phyloP scores from a whole-genome alignment of 1,139 yeast genomes.

The Meyerozyma sp. region DNA sequence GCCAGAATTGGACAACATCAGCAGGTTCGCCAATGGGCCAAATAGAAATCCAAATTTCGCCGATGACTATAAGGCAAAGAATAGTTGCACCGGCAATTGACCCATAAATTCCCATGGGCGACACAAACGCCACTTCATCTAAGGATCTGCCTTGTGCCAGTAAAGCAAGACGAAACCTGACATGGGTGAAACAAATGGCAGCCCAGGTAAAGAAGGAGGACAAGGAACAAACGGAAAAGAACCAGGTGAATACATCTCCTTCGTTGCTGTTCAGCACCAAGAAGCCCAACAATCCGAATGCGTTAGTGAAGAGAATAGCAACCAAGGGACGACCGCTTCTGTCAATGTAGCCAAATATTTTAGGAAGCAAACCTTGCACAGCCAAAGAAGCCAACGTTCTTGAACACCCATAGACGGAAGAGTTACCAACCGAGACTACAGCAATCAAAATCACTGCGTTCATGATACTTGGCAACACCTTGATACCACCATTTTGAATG shows the following conservation, averaged over 20 bases:
- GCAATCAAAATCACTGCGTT: slow-evolving; percentile 49
- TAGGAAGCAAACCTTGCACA: slow-evolving; percentile 43
- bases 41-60: slow-evolving; percentile 44
- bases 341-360: slow-evolving; percentile 48
- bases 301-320: slow-evolving; percentile 43
- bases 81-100: slow-evolving; percentile 40
- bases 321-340: slow-evolving; percentile 53
- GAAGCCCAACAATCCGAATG: slow-evolving; percentile 60
- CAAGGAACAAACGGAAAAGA: slow-evolving; percentile 61
- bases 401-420: slow-evolving; percentile 52
- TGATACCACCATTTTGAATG: slow-evolving; percentile 24
- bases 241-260: slow-evolving; percentile 54
- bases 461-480: slow-evolving; percentile 43
- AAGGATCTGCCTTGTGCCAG: slow-evolving; percentile 35
- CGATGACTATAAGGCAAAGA: slow-evolving; percentile 36
- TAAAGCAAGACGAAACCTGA: slow-evolving; percentile 49
- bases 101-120: slow-evolving; percentile 46
- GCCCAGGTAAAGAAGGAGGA: slow-evolving; percentile 57
- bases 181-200: slow-evolving; percentile 44
- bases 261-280: slow-evolving; percentile 48
- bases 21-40: slow-evolving; percentile 37
- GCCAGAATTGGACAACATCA: slow-evolving; percentile 32
- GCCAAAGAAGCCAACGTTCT: slow-evolving; percentile 53
- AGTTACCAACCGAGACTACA: slow-evolving; percentile 50
- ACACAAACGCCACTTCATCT: slow-evolving; percentile 43